phyloP scores from a whole-genome alignment of 2,329 filamentous ascomycete genomes.

The Botrytis fragariae region DNA sequence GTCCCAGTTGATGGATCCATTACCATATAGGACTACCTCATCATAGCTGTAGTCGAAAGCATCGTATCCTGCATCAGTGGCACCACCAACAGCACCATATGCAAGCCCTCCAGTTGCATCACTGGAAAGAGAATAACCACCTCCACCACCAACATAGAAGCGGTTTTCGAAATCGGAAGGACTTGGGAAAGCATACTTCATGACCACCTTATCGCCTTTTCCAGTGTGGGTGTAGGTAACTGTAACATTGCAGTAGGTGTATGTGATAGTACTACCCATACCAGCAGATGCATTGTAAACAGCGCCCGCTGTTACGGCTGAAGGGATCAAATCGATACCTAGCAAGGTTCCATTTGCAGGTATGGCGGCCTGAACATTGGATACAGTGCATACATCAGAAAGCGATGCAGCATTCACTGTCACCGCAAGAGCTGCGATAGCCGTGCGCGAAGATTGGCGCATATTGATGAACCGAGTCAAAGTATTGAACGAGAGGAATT shows the following conservation, averaged over 20 bases:
- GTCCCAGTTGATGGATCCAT: slow-evolving; percentile 37
- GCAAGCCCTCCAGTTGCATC: slow-evolving; percentile 43
- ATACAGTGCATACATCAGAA: background rate
- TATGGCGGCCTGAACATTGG: slow-evolving; percentile 3
- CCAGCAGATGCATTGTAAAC: slow-evolving; percentile 36
- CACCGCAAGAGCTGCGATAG: slow-evolving; percentile 24
- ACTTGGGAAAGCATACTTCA: slow-evolving; percentile 45
- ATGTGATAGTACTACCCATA: slow-evolving; percentile 35
- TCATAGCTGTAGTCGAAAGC: slow-evolving; percentile 44
- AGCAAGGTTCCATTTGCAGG: slow-evolving; percentile 1
- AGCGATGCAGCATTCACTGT: background rate
- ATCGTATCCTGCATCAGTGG: slow-evolving; percentile 52
- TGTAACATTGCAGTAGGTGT: slow-evolving; percentile 48
- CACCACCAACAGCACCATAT: slow-evolving; percentile 48
- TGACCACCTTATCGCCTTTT: slow-evolving; percentile 37
- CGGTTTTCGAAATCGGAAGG: slow-evolving; percentile 46
- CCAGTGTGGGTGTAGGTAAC: slow-evolving; percentile 47
- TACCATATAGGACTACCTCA: slow-evolving; percentile 38
- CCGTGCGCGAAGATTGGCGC: background rate
- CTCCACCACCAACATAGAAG: slow-evolving; percentile 47
- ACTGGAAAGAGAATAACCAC: slow-evolving; percentile 43
- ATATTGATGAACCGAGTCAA: background rate
- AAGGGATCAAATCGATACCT: slow-evolving; percentile 33
- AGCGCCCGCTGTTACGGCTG: slow-evolving; percentile 41
- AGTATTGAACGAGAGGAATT: background rate